Conservation (phyloP, 345 rosid genomes). For the Gossypium arboreum region DNA sequence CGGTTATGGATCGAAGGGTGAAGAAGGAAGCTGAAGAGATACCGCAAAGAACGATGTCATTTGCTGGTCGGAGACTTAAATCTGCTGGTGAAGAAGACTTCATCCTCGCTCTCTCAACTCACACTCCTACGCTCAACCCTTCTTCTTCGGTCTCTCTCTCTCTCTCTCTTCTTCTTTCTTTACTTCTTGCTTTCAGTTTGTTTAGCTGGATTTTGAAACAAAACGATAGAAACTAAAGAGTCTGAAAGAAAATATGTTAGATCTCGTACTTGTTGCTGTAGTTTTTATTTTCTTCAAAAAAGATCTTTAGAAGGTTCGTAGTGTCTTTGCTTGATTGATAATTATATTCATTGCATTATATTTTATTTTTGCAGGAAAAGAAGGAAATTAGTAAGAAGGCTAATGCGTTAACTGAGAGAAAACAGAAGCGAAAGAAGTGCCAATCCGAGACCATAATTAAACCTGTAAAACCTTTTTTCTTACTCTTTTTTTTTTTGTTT, state of each 20-base stretch:
- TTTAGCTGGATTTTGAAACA: neutral
- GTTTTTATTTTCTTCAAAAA: neutral
- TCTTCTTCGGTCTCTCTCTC: conserved; percentile 8
- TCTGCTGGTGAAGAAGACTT: neutral
- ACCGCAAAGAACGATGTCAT: neutral
- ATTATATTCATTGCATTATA: neutral
- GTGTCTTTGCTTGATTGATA: neutral
- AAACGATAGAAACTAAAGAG: neutral
- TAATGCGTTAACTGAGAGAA: conserved; percentile 6
- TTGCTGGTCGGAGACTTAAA: neutral
- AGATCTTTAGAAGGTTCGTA: neutral
- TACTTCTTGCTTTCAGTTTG: neutral
- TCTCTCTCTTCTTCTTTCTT: neutral
- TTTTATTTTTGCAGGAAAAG: conserved; percentile 15
- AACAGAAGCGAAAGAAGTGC: conserved; percentile 26
- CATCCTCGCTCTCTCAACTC: neutral
- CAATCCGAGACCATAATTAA: conserved; percentile 26
- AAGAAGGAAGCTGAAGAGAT: conserved; percentile 21
- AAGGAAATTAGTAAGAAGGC: conserved; percentile 11
- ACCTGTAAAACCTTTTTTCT: conserved; percentile 12
- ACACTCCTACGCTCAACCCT: neutral
- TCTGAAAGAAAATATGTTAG: neutral
- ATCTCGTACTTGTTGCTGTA: conserved; percentile 4
- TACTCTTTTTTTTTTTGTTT: neutral
- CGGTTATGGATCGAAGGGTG: conserved; percentile 13